Conservation (phyloP, 2,329 filamentous ascomycete genomes). For the Huntiella omanensis region DNA sequence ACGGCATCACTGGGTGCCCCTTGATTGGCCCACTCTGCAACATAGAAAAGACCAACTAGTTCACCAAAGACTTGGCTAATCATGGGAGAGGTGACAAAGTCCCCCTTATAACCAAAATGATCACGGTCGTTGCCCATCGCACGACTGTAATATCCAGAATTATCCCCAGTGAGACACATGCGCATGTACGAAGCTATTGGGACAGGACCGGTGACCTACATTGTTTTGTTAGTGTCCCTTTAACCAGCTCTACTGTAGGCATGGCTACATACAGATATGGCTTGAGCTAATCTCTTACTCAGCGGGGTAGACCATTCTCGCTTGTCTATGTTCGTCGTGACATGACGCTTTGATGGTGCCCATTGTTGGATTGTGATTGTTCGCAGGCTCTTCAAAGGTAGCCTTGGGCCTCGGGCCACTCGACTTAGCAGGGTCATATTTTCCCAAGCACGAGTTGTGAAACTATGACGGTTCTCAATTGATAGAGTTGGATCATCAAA, state of each 20-base stretch:
- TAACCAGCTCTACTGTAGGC: not conserved
- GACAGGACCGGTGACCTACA: slow-evolving; percentile 60
- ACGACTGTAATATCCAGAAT: slow-evolving; percentile 86
- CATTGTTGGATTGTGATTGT: not conserved
- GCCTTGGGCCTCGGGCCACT: not conserved
- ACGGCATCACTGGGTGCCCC: slow-evolving; percentile 55
- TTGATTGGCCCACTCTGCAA: slow-evolving; percentile 92
- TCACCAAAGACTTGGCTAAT: slow-evolving; percentile 97
- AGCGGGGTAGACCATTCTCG: slow-evolving; percentile 74
- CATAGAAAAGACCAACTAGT: slow-evolving; percentile 81
- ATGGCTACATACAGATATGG: slow-evolving; percentile 48
- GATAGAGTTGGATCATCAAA: no score
- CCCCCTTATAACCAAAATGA: slow-evolving; percentile 81
- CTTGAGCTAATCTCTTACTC: slow-evolving; percentile 69
- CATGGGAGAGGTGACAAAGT: slow-evolving; percentile 93
- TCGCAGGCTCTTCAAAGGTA: no score
- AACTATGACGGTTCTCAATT: no score
- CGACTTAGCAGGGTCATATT: not conserved
- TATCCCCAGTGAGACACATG: slow-evolving; percentile 82
- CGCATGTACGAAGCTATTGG: slow-evolving; percentile 93
- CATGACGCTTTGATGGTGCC: not conserved
- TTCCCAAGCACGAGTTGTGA: no score
- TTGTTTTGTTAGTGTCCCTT: not conserved
- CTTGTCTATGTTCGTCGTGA: not conserved
- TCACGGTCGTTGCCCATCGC: slow-evolving; percentile 50